Conservation (phyloP, 2,329 filamentous ascomycete species). For the Neofusicoccum cordaticola region DNA sequence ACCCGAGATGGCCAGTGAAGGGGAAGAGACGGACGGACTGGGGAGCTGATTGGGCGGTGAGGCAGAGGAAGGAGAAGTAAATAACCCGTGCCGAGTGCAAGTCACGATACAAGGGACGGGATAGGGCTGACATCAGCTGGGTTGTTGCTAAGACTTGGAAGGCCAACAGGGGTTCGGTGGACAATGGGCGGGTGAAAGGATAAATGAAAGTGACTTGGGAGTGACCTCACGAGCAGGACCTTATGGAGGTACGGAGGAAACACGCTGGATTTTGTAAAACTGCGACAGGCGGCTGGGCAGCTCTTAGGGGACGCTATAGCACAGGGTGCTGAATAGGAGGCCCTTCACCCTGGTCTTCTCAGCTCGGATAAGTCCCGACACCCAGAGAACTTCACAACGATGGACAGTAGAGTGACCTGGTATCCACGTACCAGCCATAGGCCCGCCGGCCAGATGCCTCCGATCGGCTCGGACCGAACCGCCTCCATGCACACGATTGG, state of each 20-base stretch:
- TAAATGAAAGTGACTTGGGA: background rate
- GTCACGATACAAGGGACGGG: too few relatives aligned
- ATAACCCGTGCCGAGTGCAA: background rate
- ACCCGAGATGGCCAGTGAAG: too few relatives aligned
- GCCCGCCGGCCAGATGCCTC: background rate
- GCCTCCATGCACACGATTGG: constrained; percentile 6
- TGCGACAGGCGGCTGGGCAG: background rate
- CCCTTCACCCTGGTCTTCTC: too few relatives aligned
- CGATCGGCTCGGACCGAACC: constrained; percentile 9
- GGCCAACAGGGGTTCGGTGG: background rate
- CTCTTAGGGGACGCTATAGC: too few relatives aligned
- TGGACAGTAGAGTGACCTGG: background rate
- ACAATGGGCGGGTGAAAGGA: background rate
- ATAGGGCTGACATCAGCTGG: background rate
- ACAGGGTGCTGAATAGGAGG: too few relatives aligned
- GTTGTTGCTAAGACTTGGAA: background rate
- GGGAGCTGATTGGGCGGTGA: background rate
- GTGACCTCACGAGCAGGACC: background rate
- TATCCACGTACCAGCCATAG: background rate
- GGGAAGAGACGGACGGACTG: too few relatives aligned
- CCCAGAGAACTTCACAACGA: too few relatives aligned
- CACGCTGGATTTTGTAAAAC: background rate
- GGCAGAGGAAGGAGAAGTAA: background rate
- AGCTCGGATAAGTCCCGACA: too few relatives aligned
- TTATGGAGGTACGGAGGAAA: background rate